Conservation (phyloP, 2,329 filamentous ascomycete genomes). For the Cryphonectria japonica region DNA sequence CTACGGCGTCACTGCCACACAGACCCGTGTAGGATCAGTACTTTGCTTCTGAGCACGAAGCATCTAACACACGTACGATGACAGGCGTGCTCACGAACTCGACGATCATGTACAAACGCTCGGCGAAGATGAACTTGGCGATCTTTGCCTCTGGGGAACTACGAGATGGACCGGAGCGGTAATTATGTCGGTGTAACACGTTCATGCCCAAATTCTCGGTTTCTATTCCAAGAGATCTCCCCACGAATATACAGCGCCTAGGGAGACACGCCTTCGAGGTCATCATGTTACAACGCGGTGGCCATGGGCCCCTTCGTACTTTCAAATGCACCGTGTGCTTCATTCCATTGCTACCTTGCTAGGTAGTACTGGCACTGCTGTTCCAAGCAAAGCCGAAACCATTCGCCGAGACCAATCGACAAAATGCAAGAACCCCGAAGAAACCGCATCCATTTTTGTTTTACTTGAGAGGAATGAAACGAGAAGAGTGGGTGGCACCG, state of each 20-base stretch:
- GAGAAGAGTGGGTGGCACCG: conserved; percentile 99
- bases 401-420: conserved; percentile 53
- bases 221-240: conserved; percentile 1
- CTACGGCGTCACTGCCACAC: neutral
- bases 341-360: conserved; percentile 50
- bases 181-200: neutral
- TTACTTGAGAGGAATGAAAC: conserved; percentile 99
- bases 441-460: conserved; percentile 44
- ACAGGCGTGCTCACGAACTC: neutral
- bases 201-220: neutral
- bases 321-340: conserved; percentile 37
- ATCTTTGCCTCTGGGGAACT: neutral
- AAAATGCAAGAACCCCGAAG: conserved; percentile 9
- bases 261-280: neutral
- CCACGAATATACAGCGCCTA: neutral
- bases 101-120: neutral
- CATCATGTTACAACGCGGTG: conserved; percentile 30
- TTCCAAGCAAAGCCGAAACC: conserved; percentile 59
- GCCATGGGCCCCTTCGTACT: conserved; percentile 11
- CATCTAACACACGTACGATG: neutral
- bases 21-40: neutral
- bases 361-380: conserved; percentile 46
- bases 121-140: neutral
- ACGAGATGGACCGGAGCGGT: neutral
- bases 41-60: neutral